Evolutionary conservation across 306 rosid genomes (phyloP).

Genomic region (Chamaecrista fasciculata): DNA sequence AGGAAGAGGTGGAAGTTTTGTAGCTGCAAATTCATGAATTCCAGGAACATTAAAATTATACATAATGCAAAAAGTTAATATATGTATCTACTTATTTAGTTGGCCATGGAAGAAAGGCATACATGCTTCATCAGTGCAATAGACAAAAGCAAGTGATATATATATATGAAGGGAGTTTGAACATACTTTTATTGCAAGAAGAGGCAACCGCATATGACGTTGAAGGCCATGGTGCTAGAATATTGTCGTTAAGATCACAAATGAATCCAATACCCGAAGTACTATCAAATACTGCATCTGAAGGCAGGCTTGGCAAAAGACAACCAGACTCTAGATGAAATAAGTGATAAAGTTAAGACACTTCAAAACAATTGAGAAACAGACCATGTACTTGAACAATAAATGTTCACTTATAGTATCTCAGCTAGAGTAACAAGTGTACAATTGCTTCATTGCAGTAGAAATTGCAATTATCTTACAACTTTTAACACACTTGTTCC

Average conservation of each 20-base stretch:
- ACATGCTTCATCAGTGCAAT: neutral
- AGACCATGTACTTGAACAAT: neutral
- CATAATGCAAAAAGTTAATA: neutral
- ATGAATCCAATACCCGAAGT: slow-evolving; percentile 60
- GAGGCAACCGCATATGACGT: slow-evolving; percentile 36
- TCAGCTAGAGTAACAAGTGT: neutral
- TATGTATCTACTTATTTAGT: neutral
- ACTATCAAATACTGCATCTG: slow-evolving; percentile 50
- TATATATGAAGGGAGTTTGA: neutral
- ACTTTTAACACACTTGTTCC: neutral
- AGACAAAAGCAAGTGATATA: slow-evolving; percentile 1
- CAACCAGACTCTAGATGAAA: slow-evolving; percentile 56
- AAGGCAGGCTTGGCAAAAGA: slow-evolving; percentile 67
- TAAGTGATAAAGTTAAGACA: slow-evolving; percentile 21
- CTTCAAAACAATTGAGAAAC: neutral
- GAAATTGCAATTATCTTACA: neutral
- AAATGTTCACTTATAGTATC: neutral
- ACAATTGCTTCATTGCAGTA: neutral
- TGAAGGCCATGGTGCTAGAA: slow-evolving; percentile 74
- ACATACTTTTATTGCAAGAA: slow-evolving; percentile 62
- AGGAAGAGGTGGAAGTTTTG: slow-evolving; percentile 54
- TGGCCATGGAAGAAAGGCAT: neutral
- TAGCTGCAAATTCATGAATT: slow-evolving; percentile 37
- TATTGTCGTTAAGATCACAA: slow-evolving; percentile 73
- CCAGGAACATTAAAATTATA: slow-evolving; percentile 9